Conservation (phyloP, 2,329 filamentous ascomycete species). For the Alternaria arborescens region DNA sequence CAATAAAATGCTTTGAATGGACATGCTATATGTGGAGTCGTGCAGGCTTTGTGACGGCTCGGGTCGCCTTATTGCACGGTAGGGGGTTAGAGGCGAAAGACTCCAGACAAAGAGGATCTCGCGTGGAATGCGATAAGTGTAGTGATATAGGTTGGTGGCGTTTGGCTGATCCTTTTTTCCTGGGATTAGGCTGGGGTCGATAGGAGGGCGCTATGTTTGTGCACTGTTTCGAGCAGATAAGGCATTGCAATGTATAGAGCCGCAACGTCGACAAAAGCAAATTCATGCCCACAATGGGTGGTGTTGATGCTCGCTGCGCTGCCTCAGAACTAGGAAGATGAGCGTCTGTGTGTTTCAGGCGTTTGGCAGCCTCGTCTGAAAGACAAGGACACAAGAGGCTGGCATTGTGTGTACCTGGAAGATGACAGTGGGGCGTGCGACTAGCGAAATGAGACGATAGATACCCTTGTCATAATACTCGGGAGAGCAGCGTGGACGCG, state of each 20-base stretch:
- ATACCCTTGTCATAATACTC: slow-evolving; percentile 5
- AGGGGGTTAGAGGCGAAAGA: not conserved
- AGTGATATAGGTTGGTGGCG: slow-evolving; percentile 11
- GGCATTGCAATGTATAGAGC: slow-evolving; percentile 2
- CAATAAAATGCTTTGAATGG: not conserved
- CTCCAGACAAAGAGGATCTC: not conserved
- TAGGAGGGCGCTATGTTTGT: slow-evolving; percentile 2
- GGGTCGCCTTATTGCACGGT: not conserved
- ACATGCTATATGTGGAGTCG: slow-evolving; percentile 4
- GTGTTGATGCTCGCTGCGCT: slow-evolving; percentile 1
- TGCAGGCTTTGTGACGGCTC: not conserved
- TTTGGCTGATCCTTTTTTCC: not conserved
- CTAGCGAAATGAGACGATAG: slow-evolving; percentile 19
- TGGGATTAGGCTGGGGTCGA: slow-evolving; percentile 2
- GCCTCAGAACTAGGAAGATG: slow-evolving; percentile 12
- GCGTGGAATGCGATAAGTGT: not conserved
- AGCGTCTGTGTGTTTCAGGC: slow-evolving; percentile 17
- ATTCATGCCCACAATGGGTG: not conserved
- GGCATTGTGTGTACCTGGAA: slow-evolving; percentile 3
- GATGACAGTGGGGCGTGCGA: slow-evolving; percentile 7
- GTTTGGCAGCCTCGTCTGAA: not conserved
- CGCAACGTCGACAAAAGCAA: not conserved
- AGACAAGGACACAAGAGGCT: not conserved
- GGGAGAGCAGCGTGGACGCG: slow-evolving; percentile 2
- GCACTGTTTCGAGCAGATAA: slow-evolving; percentile 8